phyloP scores from a whole-genome alignment of 2,329 filamentous ascomycete genomes.

The Diplodia seriata region DNA sequence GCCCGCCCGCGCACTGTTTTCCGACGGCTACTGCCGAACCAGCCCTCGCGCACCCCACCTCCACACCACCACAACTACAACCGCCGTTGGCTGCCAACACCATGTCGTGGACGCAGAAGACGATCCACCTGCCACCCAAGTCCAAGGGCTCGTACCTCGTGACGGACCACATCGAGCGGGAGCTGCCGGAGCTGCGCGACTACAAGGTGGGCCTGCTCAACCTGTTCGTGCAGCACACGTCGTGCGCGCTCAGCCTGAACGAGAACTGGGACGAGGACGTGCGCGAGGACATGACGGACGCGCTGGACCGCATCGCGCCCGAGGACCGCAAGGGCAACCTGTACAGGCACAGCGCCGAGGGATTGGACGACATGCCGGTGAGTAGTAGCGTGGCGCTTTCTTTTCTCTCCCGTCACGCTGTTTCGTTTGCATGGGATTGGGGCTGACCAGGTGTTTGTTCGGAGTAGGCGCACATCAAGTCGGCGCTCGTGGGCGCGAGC shows the following conservation, averaged over 20 bases:
- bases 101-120: conserved; percentile 84
- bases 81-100: conserved; percentile 38
- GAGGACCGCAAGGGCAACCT: conserved; percentile 71
- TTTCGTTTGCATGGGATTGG: background rate
- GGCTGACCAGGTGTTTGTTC: background rate
- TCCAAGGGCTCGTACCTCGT: conserved; percentile 88
- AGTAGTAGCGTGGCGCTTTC: conserved; percentile 46
- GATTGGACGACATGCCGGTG: conserved; percentile 91
- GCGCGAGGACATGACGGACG: conserved; percentile 91
- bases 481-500: conserved; percentile 84
- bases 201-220: conserved; percentile 80
- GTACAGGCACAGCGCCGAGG: conserved; percentile 88
- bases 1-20: conserved; percentile 41
- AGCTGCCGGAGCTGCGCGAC: conserved; percentile 77
- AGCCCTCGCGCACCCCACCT: conserved; percentile 39
- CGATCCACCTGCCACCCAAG: conserved; percentile 77
- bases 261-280: conserved; percentile 91
- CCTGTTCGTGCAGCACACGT: conserved; percentile 95
- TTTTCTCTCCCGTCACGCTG: too few species aligned
- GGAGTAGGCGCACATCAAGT: conserved; percentile 85
- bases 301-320: conserved; percentile 87
- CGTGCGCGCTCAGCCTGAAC: conserved; percentile 87
- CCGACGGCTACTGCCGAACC: conserved; percentile 36
- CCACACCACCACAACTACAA: conserved; percentile 36
- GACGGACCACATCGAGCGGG: conserved; percentile 73